A percentile compares a stretch with the other conserved stretches of the same genome.
These are phyloP conservation scores for Striga hermonthica DNA, from an alignment of 305 asterid species.

Conservation along the genomic window DNA sequence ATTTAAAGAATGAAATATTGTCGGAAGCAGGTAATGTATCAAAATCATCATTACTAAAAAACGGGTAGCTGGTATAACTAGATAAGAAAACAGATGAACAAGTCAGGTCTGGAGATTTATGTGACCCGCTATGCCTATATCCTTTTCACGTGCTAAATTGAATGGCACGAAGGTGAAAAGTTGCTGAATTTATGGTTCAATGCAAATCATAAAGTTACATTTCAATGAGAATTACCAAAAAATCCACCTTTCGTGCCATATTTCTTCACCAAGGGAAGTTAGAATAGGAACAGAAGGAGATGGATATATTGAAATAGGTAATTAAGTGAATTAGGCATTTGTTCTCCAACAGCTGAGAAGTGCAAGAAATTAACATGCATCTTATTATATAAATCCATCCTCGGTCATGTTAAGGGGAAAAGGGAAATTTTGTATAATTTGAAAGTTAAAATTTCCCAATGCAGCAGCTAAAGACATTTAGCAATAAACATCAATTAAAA, in stretches of 20 bases:
- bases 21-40: not conserved
- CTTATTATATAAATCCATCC: not conserved
- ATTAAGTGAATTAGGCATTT: too few species aligned
- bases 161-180: not conserved
- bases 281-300: too few species aligned
- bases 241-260: too few species aligned
- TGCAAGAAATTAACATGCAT: too few species aligned
- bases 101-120: not conserved
- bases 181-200: too few species aligned
- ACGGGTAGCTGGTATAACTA: not conserved
- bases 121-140: not conserved
- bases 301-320: too few species aligned
- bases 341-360: too few species aligned
- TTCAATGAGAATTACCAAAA: too few species aligned
- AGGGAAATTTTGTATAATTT: not conserved
- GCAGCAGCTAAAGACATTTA: not conserved
- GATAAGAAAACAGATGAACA: not conserved
- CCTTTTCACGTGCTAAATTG: not conserved
- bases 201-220: too few species aligned
- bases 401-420: not conserved
- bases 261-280: too few species aligned
- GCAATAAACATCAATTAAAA: not conserved
- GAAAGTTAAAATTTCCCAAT: not conserved
- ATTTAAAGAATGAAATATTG: not conserved
- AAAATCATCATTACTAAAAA: not conserved